Base-by-base conservation (phyloP, 116 monocot genomes). In the Papilionanthe hybrid region DNA sequence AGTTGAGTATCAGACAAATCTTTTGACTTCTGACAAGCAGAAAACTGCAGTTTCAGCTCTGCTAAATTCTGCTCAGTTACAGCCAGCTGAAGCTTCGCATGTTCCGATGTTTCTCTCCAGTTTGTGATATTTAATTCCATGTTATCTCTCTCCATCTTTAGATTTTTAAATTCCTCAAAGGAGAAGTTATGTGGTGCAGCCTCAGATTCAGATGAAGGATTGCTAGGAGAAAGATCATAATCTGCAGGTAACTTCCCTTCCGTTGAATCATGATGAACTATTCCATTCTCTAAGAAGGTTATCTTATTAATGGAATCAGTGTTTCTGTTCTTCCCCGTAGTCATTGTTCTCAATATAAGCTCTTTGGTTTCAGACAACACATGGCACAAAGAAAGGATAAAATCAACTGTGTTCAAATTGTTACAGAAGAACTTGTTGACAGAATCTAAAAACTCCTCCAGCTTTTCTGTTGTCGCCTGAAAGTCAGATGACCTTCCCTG, bases 1-100 rank as follows among this genome's bases (percentile, higher is more conserved):
- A 96, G 85, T 58, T 96, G 93, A 68, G 96, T 93, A 43, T 92
- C 94, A 65, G 88, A 80, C 72, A 94, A 87, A 78, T 87, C 84
- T 44, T 90, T 93, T 44, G 93, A 85, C 75, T 92, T 92, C 83
- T 93, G 80, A 75, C 81, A 81, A 47, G 84, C 86, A 68, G 80
- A 83, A 60, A 93, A 86, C 82, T 91, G 84, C 25, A 81, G 85
- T 63, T 84, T 81, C 37, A 89, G 57, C 47, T 85, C 88, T 20
- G 47, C 84, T 69, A 93, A 20, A 19, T 84, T 75, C 47, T 88
- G 75, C 77, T 90, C 89, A 18, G 56, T 88, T 77, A 88, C 85
- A 66, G 76, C 73, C 75, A 93, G 80, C 83, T 87, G 84, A 66
- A 79, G 25, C 69, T 87, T 87, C 27, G 82, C 72, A 65, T 78